These are phyloP conservation scores for Mortierella claussenii DNA, from an alignment of 192 early-diverging fungal genomes.

Conservation along the genomic window DNA sequence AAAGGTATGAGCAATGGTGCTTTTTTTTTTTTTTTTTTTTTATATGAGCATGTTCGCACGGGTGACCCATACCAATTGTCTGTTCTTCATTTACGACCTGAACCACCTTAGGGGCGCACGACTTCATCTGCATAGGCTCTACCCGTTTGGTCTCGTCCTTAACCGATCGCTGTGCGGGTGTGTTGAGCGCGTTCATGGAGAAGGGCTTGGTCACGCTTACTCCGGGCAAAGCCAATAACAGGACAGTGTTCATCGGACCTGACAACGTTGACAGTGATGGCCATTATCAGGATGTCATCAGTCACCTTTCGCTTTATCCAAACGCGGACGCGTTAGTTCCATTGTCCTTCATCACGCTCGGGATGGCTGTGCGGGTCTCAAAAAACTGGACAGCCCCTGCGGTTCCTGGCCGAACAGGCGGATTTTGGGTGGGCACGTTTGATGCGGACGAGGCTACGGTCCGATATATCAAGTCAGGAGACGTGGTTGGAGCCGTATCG, in stretches of 20 bases:
- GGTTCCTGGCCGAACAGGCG: slow-evolving; percentile 20
- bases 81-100: no score
- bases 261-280: not conserved
- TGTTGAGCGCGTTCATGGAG: slow-evolving; percentile 20
- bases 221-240: slow-evolving; percentile 1
- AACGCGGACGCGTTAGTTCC: slow-evolving; percentile 20
- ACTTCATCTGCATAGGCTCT: slow-evolving; percentile 29
- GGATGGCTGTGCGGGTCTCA: slow-evolving; percentile 6
- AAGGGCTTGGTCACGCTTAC: slow-evolving; percentile 6
- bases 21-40: not conserved
- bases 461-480: slow-evolving; percentile 12
- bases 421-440: slow-evolving; percentile 36
- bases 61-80: no score
- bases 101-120: slow-evolving; percentile 22
- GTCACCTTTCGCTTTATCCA: slow-evolving; percentile 6
- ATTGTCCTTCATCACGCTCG: not conserved
- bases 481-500: slow-evolving; percentile 15
- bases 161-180: slow-evolving; percentile 33
- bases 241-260: slow-evolving; percentile 6
- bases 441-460: slow-evolving; percentile 18
- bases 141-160: slow-evolving; percentile 4
- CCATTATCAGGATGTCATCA: not conserved
- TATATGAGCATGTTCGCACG: no score
- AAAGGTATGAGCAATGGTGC: slow-evolving; percentile 10
- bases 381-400: not conserved